Evolutionary conservation across 2,329 filamentous ascomycete species (phyloP).

Genomic region (Delphinella strobiligena): DNA sequence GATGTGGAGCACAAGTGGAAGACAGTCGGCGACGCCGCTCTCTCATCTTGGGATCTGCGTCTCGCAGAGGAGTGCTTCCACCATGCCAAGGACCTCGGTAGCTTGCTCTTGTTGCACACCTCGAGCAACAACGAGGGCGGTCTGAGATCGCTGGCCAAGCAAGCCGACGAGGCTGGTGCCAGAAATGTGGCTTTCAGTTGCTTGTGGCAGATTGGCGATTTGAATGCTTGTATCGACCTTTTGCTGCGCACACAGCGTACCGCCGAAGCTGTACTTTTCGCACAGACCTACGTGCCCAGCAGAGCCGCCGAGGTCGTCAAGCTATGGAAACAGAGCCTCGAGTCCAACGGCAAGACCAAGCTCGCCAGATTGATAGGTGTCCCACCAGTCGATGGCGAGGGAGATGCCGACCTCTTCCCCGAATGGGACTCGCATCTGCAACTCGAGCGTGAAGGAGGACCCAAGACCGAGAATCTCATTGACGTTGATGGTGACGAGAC

Average conservation of each 20-base stretch:
- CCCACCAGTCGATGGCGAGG: slow-evolving; percentile 52
- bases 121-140: slow-evolving; percentile 71
- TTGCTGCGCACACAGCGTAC: slow-evolving; percentile 66
- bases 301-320: slow-evolving; percentile 54
- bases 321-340: slow-evolving; percentile 72
- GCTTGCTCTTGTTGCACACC: slow-evolving; percentile 75
- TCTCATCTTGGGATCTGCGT: slow-evolving; percentile 73
- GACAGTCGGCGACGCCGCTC: slow-evolving; percentile 82
- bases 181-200: slow-evolving; percentile 92
- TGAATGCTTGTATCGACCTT: slow-evolving; percentile 69
- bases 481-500: slow-evolving; percentile 24
- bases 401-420: slow-evolving; percentile 74
- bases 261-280: slow-evolving; percentile 80
- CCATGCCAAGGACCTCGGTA: slow-evolving; percentile 81
- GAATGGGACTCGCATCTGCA: slow-evolving; percentile 89
- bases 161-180: slow-evolving; percentile 63
- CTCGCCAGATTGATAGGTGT: slow-evolving; percentile 73
- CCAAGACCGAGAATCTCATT: slow-evolving; percentile 26
- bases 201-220: slow-evolving; percentile 75
- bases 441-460: slow-evolving; percentile 61
- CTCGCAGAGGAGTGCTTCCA: slow-evolving; percentile 89
- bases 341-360: slow-evolving; percentile 74
- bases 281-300: slow-evolving; percentile 91
- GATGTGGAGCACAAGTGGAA: slow-evolving; percentile 98
- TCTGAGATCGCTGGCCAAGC: slow-evolving; percentile 56